phyloP scores from a whole-genome alignment of 352 stramenopile species.

The Plasmopara muralis region DNA sequence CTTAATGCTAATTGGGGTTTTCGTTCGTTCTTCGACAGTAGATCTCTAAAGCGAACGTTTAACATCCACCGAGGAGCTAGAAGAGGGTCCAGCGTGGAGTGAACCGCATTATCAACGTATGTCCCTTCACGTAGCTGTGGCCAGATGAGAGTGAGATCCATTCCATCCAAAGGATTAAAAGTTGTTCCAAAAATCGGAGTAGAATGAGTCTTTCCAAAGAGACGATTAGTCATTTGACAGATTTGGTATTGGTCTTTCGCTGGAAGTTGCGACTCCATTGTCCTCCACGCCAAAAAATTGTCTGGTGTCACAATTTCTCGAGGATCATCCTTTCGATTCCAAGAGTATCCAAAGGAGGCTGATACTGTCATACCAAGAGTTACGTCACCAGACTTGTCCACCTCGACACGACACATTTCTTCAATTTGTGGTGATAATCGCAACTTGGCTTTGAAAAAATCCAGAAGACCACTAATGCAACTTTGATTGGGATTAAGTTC shows the following conservation, averaged over 20 bases:
- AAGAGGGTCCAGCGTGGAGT: constrained; percentile 64
- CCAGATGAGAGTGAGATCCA: constrained; percentile 64
- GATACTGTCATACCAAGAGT: constrained; percentile 56
- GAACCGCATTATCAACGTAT: constrained; percentile 81
- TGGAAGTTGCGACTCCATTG: constrained; percentile 18
- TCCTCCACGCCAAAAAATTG: constrained; percentile 20
- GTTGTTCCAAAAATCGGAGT: constrained; percentile 30
- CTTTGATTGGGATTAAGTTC: constrained; percentile 71
- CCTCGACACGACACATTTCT: constrained; percentile 44
- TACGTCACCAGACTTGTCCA: constrained; percentile 32
- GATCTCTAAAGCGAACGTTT: constrained; percentile 35
- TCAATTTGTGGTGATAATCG: constrained; percentile 56
- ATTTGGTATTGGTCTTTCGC: constrained; percentile 14
- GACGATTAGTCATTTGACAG: constrained; percentile 19
- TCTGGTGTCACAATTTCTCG: constrained; percentile 23
- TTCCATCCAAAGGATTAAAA: constrained; percentile 37
- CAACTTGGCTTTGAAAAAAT: constrained; percentile 81
- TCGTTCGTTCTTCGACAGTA: constrained; percentile 35
- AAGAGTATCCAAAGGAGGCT: constrained; percentile 58
- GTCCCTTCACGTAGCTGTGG: constrained; percentile 66
- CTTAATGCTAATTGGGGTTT: constrained; percentile 58
- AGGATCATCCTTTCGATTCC: constrained; percentile 38
- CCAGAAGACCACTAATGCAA: constrained; percentile 66
- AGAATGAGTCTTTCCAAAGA: constrained; percentile 32
- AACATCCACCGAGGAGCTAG: constrained; percentile 64